Evolutionary conservation across 495 filamentous ascomycete species (phyloP).

Genomic region (Xylaria grammica): DNA sequence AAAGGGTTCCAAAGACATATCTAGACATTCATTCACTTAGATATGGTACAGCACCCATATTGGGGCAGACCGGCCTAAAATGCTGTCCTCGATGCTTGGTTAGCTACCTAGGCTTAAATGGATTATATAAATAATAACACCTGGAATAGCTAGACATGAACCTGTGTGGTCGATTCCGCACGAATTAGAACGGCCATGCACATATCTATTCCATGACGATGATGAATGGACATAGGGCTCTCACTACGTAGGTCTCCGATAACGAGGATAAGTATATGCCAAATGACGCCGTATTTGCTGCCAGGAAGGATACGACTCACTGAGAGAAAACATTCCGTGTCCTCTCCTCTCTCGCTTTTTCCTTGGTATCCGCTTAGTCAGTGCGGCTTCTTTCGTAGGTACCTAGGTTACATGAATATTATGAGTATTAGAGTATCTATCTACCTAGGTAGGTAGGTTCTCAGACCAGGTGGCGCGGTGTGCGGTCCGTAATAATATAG

Average conservation of each 20-base stretch:
- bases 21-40: no score
- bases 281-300: constrained; percentile 76
- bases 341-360: no score
- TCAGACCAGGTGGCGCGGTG: no score
- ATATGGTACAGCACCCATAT: no score
- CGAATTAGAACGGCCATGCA: constrained; percentile 66
- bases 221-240: constrained; percentile 47
- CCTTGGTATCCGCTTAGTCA: no score
- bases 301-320: constrained; percentile 65
- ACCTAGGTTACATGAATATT: no score
- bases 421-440: no score
- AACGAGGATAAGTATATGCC: constrained; percentile 62
- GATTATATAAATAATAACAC: constrained; percentile 82
- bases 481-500: no score
- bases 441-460: no score
- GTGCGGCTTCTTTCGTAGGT: no score
- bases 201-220: constrained; percentile 77
- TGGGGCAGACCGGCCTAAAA: constrained; percentile 78
- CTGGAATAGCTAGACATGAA: constrained; percentile 73
- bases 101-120: constrained; percentile 77
- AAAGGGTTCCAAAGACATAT: no score
- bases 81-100: constrained; percentile 51
- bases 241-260: constrained; percentile 80
- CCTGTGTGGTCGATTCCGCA: constrained; percentile 72
- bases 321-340: no score